Conservation (phyloP, 441 rosid species). For the Adansonia gregorii region DNA sequence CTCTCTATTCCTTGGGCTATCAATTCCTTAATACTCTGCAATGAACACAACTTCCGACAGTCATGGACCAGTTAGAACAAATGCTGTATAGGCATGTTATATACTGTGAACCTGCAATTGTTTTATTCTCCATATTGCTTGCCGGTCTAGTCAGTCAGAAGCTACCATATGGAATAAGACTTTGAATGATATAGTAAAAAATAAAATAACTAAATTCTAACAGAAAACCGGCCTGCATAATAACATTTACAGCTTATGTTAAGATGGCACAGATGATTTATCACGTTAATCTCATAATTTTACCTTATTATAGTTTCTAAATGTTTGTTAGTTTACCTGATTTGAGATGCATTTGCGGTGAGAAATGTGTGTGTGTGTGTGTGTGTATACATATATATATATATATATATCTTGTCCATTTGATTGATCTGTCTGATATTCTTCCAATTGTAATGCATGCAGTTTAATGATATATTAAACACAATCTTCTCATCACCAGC, state of each 20-base stretch:
- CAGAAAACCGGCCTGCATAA: not conserved
- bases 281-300: not conserved
- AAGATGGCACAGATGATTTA: not conserved
- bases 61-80: slow-evolving; percentile 76
- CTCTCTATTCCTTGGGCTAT: slow-evolving; percentile 80
- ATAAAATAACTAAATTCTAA: not conserved
- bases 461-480: slow-evolving; percentile 89
- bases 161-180: not conserved
- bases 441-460: slow-evolving; percentile 34
- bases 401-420: not conserved
- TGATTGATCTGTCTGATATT: not conserved
- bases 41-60: slow-evolving; percentile 52
- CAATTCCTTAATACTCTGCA: slow-evolving; percentile 78
- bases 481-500: slow-evolving; percentile 88
- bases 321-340: not conserved
- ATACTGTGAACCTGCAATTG: no score
- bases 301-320: not conserved
- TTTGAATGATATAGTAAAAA: not conserved
- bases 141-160: not conserved
- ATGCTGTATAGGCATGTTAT: slow-evolving; percentile 82
- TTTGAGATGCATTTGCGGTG: not conserved
- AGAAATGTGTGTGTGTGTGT: not conserved
- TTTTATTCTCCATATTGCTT: not conserved
- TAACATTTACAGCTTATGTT: not conserved
- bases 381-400: no score